Evolutionary conservation across 2,329 filamentous ascomycete species (phyloP), one percentile per base, ranked within the genome.

Genomic region (Sporothrix luriei): DNA sequence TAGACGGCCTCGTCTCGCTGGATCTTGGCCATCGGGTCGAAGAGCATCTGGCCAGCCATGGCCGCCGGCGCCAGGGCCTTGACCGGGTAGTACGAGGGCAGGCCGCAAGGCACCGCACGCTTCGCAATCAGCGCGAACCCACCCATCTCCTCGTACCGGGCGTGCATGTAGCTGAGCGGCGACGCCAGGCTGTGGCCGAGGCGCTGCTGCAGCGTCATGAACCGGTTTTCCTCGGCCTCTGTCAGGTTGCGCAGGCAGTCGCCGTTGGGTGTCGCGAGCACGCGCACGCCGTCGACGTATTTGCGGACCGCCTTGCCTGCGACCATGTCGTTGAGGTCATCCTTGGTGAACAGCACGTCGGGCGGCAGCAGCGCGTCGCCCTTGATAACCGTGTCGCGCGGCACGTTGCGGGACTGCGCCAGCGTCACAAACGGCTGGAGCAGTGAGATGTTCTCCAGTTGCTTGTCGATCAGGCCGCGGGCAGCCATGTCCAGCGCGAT

Each of bases 231-330:
- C 72, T 94, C 88, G 54, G 90, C 87, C 4, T 84, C 80, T 1
- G 84, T 88, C 68, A 95, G 79, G 70, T 91, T 90, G 73, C 90
- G 88, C n/a, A 94, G 83, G 76, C 90, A 91, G 72, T 92, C 89
- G 13, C 91, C 91, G 72, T 90, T 88, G 0, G 91, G 90, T 0
- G 91, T 93, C 67, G 94, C 87, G 73, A 94, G 84, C 72, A 91
- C 88, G 33, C 90, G 85, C 77, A 85, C 84, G 69, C 87, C 88
- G 72, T 90, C 88, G 1, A 88, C 81, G 51, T 88, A 79, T 77
- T 90, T 90, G 71, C 84, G 85, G 10, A 90, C 86, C 13, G 87
- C 81, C 71, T 84, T 82, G 62, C 87, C 88, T 1, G 83, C 80
- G n/a, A 84, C 80, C 7, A 90, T 81, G 2, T 81, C 77, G 16